These are phyloP conservation scores for Arabis hirsuta DNA, from an alignment of 345 rosid species.

Conservation along the genomic window DNA sequence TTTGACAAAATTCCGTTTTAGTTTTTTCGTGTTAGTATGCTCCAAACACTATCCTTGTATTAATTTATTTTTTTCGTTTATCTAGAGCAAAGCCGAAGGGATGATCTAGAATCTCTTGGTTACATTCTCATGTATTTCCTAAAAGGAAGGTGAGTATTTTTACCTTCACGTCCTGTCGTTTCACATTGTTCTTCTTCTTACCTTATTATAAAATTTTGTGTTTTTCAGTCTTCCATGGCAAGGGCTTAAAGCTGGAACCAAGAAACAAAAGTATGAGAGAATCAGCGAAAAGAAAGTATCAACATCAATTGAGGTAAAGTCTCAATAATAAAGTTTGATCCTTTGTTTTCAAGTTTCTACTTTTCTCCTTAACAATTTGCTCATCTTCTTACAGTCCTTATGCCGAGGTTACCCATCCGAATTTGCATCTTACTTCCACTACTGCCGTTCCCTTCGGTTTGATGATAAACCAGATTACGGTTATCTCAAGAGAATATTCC, in stretches of 20 bases:
- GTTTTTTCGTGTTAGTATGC: not conserved
- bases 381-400: conserved; percentile 61
- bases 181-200: conserved; percentile 15
- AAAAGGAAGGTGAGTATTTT: conserved; percentile 79
- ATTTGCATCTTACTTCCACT: conserved; percentile 95
- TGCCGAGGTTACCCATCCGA: conserved; percentile 97
- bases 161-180: not conserved
- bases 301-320: conserved; percentile 67
- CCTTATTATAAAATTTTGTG: not conserved
- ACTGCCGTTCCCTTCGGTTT: conserved; percentile 90
- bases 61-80: not conserved
- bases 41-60: not conserved
- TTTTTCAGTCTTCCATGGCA: conserved; percentile 95
- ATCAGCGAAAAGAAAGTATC: conserved; percentile 98
- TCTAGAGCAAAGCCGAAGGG: conserved; percentile 98
- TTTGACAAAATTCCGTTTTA: not conserved
- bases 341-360: not conserved
- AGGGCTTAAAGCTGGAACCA: conserved; percentile 96
- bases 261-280: conserved; percentile 97
- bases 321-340: conserved; percentile 18
- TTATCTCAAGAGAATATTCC: conserved; percentile 88
- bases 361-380: not conserved
- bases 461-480: conserved; percentile 97
- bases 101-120: conserved; percentile 98
- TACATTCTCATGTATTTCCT: conserved; percentile 94